Percentiles rank a stretch among this genome's conserved stretches.
Evolutionary conservation across 768 basidiomycete species (phyloP).

Genomic region (Kwoniella sp.): DNA sequence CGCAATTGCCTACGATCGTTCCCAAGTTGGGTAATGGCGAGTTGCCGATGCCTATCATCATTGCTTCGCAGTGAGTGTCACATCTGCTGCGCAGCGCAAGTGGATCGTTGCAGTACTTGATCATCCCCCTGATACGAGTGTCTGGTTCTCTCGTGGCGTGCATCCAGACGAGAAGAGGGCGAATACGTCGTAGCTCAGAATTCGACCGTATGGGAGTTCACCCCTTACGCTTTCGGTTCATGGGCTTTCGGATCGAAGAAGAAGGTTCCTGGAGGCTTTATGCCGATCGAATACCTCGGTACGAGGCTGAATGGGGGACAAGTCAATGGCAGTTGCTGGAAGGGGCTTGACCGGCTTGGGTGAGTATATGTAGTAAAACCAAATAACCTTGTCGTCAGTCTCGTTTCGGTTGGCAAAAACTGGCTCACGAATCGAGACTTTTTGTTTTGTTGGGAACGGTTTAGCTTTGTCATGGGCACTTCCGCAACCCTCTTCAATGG

Average conservation of each 20-base stretch:
- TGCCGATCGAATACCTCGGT: constrained; percentile 62
- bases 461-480: constrained; percentile 69
- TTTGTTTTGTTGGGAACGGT: no score
- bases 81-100: no score
- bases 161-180: constrained; percentile 44
- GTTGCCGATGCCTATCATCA: constrained; percentile 53
- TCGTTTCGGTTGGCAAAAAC: no score
- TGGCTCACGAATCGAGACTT: no score
- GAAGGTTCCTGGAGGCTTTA: constrained; percentile 66
- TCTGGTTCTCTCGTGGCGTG: no score
- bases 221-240: constrained; percentile 51
- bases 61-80: constrained; percentile 48
- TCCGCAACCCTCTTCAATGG: constrained; percentile 59
- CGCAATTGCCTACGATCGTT: constrained; percentile 28
- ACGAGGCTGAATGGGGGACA: constrained; percentile 65
- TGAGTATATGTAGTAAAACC: no score
- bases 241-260: constrained; percentile 49
- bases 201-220: constrained; percentile 54
- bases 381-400: no score
- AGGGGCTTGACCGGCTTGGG: constrained; percentile 69
- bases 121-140: no score
- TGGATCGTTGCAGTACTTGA: no score
- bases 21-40: constrained; percentile 30
- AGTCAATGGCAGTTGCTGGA: constrained; percentile 66
- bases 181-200: constrained; percentile 50